Base-by-base conservation (phyloP, 352 stramenopile genomes). In the Phytophthora fragariaefolia region DNA sequence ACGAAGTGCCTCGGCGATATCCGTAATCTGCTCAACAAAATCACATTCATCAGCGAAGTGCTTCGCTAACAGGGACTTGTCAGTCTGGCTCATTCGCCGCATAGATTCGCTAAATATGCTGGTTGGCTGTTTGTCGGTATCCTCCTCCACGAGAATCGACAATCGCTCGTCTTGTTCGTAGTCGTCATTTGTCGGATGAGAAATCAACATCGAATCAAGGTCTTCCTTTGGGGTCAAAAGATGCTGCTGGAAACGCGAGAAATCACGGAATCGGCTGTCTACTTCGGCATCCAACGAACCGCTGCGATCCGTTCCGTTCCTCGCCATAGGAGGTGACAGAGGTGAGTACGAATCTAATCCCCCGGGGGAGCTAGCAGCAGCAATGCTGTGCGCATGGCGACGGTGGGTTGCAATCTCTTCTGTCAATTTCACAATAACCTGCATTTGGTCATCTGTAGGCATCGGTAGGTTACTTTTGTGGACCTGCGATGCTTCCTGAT, bases 21-120 rank as follows among this genome's bases (percentile, higher is more conserved):
- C 85, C 2, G 89, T 97, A 48, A 97, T 92, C 55, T 95, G 88
- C 71, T 96, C 77, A 7, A 97, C 89, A 55, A 97, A 97, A 52
- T 93, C 82, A 50, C 89, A 94, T 62, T 97, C 87, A 47, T 94
- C 87, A 10, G 80, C 83, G 59, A 96, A 96, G 59, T 95, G 85
- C 55, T 93, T 90, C 2, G 86, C 87, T 24, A 96, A 62, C 9
- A 95, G 73, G 2, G 80, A 88, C 64, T 95, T 93, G 66, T 96
- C 87, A 0, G 85, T 79, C 12, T 89, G 74, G 61, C 86, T 96
- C 83, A 94, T 89, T 3, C 87, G 77, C 30, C 82, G 76, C 32
- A 87, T 82, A 24, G 82, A 77, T 32, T 83, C 77, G 32, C 63
- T 92, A 54, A 93, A 92, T 13, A 92, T 88, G 36, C 76, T 91